Conservation (phyloP, 2,329 filamentous ascomycete genomes). For the Trichoderma polysporum region DNA sequence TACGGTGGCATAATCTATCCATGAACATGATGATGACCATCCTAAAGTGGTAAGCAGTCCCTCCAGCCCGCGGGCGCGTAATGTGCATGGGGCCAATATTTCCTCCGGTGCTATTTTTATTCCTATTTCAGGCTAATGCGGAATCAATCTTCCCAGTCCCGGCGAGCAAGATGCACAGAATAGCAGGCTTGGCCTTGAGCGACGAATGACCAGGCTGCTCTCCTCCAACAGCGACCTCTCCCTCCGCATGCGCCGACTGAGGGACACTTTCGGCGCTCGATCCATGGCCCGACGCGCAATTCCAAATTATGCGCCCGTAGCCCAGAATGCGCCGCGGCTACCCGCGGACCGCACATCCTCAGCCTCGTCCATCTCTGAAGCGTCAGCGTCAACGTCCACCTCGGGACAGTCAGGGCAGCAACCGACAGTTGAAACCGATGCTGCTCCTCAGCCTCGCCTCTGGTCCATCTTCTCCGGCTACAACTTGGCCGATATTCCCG, state of each 20-base stretch:
- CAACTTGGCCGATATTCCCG: constrained; percentile 34
- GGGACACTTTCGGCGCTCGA: constrained; percentile 27
- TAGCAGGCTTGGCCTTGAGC: constrained; percentile 36
- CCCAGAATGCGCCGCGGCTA: constrained; percentile 20
- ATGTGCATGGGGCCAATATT: background rate
- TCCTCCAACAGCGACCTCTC: constrained; percentile 37
- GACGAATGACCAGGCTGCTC: constrained; percentile 36
- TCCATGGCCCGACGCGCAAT: constrained; percentile 20
- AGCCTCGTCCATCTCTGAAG: constrained; percentile 20
- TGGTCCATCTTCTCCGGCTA: constrained; percentile 32
- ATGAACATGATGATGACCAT: constrained; percentile 43
- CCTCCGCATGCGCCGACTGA: constrained; percentile 33
- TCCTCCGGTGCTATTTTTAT: background rate
- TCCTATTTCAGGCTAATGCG: background rate
- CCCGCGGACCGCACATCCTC: constrained; percentile 22
- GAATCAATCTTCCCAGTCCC: constrained; percentile 28
- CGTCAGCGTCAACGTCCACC: constrained; percentile 4
- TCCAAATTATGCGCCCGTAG: constrained; percentile 22
- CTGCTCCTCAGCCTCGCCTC: constrained; percentile 21
- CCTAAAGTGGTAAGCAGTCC: constrained; percentile 37
- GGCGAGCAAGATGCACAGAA: constrained; percentile 39
- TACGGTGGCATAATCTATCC: constrained; percentile 41
- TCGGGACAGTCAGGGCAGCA: background rate
- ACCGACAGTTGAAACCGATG: background rate
- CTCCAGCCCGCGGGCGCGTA: background rate